Evolutionary conservation across 2,329 filamentous ascomycete species (phyloP).

Genomic region (Ceratocystis smalleyi): DNA sequence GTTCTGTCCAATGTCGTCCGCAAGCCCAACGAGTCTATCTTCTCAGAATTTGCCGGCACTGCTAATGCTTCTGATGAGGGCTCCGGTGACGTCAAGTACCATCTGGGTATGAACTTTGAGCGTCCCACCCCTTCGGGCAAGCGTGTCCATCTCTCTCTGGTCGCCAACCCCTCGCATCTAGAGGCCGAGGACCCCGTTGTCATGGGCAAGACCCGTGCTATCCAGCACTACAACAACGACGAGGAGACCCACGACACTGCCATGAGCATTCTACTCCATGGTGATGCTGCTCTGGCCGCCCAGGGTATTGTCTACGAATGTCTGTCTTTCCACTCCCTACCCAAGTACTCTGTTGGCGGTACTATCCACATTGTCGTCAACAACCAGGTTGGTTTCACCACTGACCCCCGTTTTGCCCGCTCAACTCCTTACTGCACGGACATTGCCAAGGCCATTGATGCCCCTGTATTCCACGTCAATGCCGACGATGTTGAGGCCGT

Average conservation of each 20-base stretch:
- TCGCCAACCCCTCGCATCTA: slow-evolving; percentile 95
- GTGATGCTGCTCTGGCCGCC: slow-evolving; percentile 89
- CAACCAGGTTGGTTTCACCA: slow-evolving; percentile 99
- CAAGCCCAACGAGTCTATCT: slow-evolving; percentile 99
- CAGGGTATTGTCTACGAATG: slow-evolving; percentile 98
- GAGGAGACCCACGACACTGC: slow-evolving; percentile 76
- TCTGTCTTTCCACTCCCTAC: slow-evolving; percentile 90
- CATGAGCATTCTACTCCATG: slow-evolving; percentile 92
- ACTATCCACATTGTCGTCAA: slow-evolving; percentile 96
- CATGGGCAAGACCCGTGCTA: slow-evolving; percentile 89
- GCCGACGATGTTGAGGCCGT: slow-evolving; percentile 96
- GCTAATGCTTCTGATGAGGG: slow-evolving; percentile 82
- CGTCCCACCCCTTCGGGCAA: slow-evolving; percentile 94
- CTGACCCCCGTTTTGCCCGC: slow-evolving; percentile 89
- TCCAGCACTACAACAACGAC: slow-evolving; percentile 97
- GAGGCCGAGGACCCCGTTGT: slow-evolving; percentile 98
- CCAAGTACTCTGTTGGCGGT: slow-evolving; percentile 90
- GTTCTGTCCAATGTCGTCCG: slow-evolving; percentile 96
- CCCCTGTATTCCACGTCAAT: slow-evolving; percentile 97
- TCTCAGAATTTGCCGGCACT: slow-evolving; percentile 90
- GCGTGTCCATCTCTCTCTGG: slow-evolving; percentile 95
- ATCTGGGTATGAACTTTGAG: slow-evolving; percentile 99
- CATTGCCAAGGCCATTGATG: slow-evolving; percentile 97
- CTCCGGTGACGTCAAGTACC: slow-evolving; percentile 98
- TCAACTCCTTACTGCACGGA: slow-evolving; percentile 98